Percentiles rank a stretch among this genome's conserved stretches.
These are phyloP conservation scores for Lactarius sanguifluus DNA, from an alignment of 768 basidiomycete species.

Conservation along the genomic window DNA sequence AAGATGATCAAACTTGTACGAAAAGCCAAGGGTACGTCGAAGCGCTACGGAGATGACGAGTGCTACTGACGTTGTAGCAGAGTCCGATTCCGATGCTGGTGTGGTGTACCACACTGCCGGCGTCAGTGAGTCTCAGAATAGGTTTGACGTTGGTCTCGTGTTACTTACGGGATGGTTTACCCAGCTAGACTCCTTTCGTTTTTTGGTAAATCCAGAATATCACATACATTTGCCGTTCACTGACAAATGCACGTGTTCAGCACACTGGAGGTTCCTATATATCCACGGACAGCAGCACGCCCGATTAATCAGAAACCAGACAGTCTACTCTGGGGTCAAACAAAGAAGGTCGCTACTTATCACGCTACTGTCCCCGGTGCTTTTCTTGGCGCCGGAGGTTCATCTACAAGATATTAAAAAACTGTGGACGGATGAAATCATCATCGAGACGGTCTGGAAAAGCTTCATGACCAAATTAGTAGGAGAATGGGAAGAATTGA, in stretches of 20 bases:
- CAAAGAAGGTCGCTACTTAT: neutral
- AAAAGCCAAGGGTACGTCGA: neutral
- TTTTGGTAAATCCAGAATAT: neutral
- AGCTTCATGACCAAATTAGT: neutral
- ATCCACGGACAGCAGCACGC: conserved; percentile 1
- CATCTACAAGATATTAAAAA: neutral
- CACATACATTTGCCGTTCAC: neutral
- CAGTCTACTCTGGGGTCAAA: neutral
- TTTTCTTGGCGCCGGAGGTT: conserved; percentile 3
- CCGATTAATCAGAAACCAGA: neutral
- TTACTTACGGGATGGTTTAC: neutral
- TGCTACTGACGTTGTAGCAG: neutral
- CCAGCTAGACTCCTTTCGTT: conserved; percentile 2
- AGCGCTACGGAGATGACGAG: no score
- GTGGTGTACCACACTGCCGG: neutral
- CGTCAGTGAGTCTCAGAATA: neutral
- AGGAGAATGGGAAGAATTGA: conserved; percentile 2
- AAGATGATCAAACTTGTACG: conserved; percentile 2
- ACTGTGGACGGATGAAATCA: conserved; percentile 5
- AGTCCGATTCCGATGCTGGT: neutral
- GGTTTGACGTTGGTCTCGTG: neutral
- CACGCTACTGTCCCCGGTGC: neutral
- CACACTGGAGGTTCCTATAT: conserved; percentile 10
- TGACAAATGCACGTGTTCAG: neutral
- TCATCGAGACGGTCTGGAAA: conserved; percentile 5